Base-by-base conservation (phyloP, 257 asterid species). In the Nicotiana paniculata region DNA sequence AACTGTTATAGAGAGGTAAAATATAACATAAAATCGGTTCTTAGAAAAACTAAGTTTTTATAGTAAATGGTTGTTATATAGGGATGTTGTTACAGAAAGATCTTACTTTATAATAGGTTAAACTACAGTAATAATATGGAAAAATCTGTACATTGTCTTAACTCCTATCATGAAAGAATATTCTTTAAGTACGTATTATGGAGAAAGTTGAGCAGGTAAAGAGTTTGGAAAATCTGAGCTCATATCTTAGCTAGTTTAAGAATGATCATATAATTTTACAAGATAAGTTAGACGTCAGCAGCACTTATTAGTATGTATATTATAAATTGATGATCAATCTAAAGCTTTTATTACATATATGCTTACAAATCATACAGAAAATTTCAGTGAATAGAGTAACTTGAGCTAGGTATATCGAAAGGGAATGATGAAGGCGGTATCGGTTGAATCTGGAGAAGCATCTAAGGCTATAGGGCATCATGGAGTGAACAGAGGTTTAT, bases 401-500 rank as follows among this genome's bases (percentile, higher is more conserved):
- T 26, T 26, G 69, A 63, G 17, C 5, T 63, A 12, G 46, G 4
- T 3, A 32, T 32, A 32, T 24, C 17, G 26, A 70, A 70, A 46
- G 24, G 43, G 43, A 13, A 74, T 74, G 79, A 74, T 48, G 79
- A 74, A 74, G 62, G 43, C 79, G 9, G 79, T 74, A 74, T 26
- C 62, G 1, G 7, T 15, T 74, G 79, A 74, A 74, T 3, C 62
- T 46, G 79, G 82, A 58, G 83, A 82, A 84, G 65, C 83, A 30
- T 17, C 85, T 11, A 85, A 61, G 13, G 87, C 4, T 4, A 63
- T 12, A 21, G 26, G 39, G 11, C 79, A 48, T 48, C 79, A 48
- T 48, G 79, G 79, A 48, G 84, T 82, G 18, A 86, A 67, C 64
- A 88, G 91, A 90, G 91, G 93, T 48, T 64, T 93, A 51, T 81